Percentiles rank a stretch among this genome's conserved stretches.
Conservation (phyloP, 2,329 filamentous ascomycete genomes). For the Fusarium subglutinans region DNA sequence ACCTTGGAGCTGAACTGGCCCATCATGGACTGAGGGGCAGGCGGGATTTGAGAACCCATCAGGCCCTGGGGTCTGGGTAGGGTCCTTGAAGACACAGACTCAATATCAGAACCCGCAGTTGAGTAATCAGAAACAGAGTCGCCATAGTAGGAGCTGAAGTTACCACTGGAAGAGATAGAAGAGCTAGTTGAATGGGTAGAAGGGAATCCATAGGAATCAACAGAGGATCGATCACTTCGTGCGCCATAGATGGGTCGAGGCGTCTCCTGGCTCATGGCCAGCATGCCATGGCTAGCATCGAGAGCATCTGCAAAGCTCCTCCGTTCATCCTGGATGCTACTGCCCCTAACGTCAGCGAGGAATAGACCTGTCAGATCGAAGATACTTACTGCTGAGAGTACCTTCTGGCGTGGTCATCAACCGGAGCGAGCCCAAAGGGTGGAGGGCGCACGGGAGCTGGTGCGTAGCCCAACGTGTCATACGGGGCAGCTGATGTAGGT, state of each 20-base stretch:
- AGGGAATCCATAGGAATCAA: constrained; percentile 92
- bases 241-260: constrained; percentile 88
- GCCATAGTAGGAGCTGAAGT: constrained; percentile 84
- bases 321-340: constrained; percentile 57
- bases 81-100: constrained; percentile 81
- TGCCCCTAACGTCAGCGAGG: constrained; percentile 31
- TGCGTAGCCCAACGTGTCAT: constrained; percentile 81
- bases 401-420: constrained; percentile 68
- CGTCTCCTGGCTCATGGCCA: constrained; percentile 95
- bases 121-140: constrained; percentile 94
- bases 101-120: constrained; percentile 86
- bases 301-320: constrained; percentile 86
- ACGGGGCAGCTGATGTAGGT: constrained; percentile 71
- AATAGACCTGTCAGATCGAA: not conserved
- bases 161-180: constrained; percentile 86
- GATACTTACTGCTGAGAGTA: constrained; percentile 85
- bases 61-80: constrained; percentile 78
- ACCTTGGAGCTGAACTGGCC: constrained; percentile 97
- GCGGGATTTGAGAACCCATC: constrained; percentile 71
- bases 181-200: constrained; percentile 85
- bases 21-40: constrained; percentile 97
- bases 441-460: constrained; percentile 68
- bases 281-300: constrained; percentile 92
- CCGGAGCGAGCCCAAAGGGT: constrained; percentile 65
- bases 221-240: constrained; percentile 72